phyloP scores from a whole-genome alignment of 139 green algal genomes.

The Parachlorella kessleri region DNA sequence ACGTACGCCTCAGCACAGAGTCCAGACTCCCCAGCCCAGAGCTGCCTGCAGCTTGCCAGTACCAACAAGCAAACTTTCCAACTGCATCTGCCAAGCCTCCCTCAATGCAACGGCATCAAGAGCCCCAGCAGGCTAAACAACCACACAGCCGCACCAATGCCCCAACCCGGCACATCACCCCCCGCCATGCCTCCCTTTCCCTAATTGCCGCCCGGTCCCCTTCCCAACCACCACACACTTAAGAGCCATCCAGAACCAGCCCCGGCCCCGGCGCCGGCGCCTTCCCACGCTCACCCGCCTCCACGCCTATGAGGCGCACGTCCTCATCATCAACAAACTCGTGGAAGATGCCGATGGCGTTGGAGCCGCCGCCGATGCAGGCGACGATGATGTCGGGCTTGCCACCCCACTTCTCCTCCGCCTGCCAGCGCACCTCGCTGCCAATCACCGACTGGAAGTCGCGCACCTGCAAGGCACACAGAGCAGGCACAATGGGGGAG shows the following conservation, averaged over 20 bases:
- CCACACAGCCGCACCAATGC: constrained; percentile 45
- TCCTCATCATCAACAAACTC: constrained; percentile 94
- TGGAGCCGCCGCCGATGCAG: constrained; percentile 97
- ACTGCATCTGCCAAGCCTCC: too few species aligned
- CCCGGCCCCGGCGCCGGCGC: too few species aligned
- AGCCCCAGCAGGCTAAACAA: background rate
- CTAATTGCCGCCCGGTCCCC: too few species aligned
- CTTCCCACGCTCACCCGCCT: constrained; percentile 55
- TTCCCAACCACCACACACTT: background rate
- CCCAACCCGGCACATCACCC: constrained; percentile 27
- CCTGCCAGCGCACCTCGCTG: constrained; percentile 82
- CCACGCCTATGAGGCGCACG: constrained; percentile 77
- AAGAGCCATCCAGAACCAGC: too few species aligned
- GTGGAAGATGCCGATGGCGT: constrained; percentile 99
- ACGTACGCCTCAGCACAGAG: too few species aligned
- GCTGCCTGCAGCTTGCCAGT: too few species aligned
- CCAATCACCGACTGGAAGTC: constrained; percentile 98
- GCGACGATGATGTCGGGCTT: constrained; percentile 95
- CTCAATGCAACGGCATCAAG: too few species aligned
- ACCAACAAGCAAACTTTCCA: too few species aligned
- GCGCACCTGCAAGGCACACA: constrained; percentile 85
- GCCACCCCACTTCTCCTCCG: constrained; percentile 82
- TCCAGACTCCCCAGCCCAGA: too few species aligned
- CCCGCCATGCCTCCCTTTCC: background rate
- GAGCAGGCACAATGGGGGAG: too few species aligned